phyloP scores from a whole-genome alignment of 2,329 filamentous ascomycete species.

The Niveomyces coronatus region DNA sequence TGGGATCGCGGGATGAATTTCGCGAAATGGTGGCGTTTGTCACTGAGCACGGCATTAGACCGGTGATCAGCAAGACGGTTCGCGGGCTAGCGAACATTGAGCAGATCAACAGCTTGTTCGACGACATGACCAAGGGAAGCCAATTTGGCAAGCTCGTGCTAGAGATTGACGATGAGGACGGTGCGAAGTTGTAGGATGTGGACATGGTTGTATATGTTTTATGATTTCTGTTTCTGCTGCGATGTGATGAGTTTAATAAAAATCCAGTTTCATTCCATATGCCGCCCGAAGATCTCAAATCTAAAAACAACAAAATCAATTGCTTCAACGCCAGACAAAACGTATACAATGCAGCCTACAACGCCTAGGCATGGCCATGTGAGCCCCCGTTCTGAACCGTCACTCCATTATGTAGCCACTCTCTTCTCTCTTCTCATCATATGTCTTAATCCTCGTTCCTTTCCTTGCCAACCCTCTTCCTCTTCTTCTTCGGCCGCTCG shows the following conservation, averaged over 20 bases:
- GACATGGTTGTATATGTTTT: not conserved
- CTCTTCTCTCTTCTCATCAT: no score
- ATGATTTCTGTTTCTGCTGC: no score
- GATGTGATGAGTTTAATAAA: not conserved
- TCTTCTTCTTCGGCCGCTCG: constrained; percentile 53
- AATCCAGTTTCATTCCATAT: not conserved
- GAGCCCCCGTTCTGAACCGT: no score
- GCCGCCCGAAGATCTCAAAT: not conserved
- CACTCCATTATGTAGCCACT: no score
- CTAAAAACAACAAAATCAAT: not conserved
- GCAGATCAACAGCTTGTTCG: constrained; percentile 74
- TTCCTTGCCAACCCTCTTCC: constrained; percentile 31
- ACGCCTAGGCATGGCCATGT: no score
- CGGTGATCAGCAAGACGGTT: constrained; percentile 65
- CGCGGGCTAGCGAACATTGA: constrained; percentile 64
- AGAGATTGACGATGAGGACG: constrained; percentile 41
- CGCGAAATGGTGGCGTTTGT: constrained; percentile 85
- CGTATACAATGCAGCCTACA: constrained; percentile 7
- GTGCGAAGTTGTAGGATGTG: constrained; percentile 30
- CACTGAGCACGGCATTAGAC: constrained; percentile 57
- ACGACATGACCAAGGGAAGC: constrained; percentile 73
- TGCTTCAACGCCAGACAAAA: constrained; percentile 3
- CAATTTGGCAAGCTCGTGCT: constrained; percentile 94
- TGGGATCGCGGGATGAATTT: constrained; percentile 87
- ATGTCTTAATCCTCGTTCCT: not conserved